A percentile compares a stretch with the other conserved stretches of the same genome.
These are phyloP conservation scores for Trifolium dubium DNA, from an alignment of 306 rosid genomes.

Conservation along the genomic window DNA sequence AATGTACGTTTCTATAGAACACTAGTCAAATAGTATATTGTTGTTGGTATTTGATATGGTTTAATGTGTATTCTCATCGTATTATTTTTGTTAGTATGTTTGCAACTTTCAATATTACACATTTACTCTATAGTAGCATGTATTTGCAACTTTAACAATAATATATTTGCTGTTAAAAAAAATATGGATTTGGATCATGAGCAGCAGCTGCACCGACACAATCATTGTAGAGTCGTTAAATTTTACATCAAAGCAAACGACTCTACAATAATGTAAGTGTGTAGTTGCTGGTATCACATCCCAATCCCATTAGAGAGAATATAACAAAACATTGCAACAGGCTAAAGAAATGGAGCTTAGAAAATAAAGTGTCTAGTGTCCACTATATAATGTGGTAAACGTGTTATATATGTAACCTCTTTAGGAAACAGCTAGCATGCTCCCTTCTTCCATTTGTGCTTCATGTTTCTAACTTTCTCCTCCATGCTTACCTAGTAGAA, in stretches of 20 bases:
- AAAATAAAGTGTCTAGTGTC: background rate
- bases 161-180: too few relatives aligned
- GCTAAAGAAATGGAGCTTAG: background rate
- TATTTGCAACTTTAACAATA: too few relatives aligned
- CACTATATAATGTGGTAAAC: slow-evolving; percentile 39
- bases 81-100: slow-evolving; percentile 1
- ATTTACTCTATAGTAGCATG: background rate
- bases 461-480: slow-evolving; percentile 25
- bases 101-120: background rate
- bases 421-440: slow-evolving; percentile 33
- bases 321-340: background rate
- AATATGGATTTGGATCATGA: background rate
- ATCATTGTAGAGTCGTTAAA: background rate
- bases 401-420: slow-evolving; percentile 38
- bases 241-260: background rate
- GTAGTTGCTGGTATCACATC: background rate
- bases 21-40: background rate
- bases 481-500: slow-evolving; percentile 6
- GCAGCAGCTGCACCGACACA: background rate
- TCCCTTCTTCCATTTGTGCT: slow-evolving; percentile 22
- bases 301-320: background rate
- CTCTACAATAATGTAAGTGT: background rate
- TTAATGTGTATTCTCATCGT: background rate
- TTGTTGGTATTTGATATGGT: slow-evolving; percentile 4
- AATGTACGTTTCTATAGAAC: background rate